Conservation (phyloP, 495 filamentous ascomycete genomes). For the Trichoderma reesei region DNA sequence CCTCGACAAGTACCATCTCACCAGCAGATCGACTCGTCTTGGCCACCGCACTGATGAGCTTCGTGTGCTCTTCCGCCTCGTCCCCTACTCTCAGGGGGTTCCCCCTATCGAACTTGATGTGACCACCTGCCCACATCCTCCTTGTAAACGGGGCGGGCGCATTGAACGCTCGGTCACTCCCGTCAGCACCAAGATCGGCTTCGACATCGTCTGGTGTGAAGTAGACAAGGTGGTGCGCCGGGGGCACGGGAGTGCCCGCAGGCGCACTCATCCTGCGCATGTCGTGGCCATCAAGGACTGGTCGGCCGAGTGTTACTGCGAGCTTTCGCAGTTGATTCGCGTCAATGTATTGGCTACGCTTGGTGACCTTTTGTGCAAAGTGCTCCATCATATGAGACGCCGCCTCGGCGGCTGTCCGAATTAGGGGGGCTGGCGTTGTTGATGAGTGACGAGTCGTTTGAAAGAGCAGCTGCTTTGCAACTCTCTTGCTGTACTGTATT, state of each 20-base stretch:
- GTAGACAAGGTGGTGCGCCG: slow-evolving; percentile 51
- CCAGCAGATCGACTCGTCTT: slow-evolving; percentile 46
- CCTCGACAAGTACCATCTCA: slow-evolving; percentile 56
- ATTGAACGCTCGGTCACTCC: slow-evolving; percentile 51
- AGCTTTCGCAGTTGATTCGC: slow-evolving; percentile 50
- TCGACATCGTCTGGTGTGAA: slow-evolving; percentile 48
- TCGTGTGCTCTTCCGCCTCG: slow-evolving; percentile 46
- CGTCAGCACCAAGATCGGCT: slow-evolving; percentile 45
- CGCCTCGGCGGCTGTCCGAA: background rate
- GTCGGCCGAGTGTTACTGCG: slow-evolving; percentile 41
- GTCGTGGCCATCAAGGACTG: slow-evolving; percentile 19
- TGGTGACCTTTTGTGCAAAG: slow-evolving; percentile 17
- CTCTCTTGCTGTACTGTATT: background rate
- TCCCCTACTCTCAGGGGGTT: slow-evolving; percentile 33
- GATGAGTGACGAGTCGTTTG: background rate
- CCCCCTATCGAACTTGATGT: slow-evolving; percentile 35
- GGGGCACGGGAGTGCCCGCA: slow-evolving; percentile 38
- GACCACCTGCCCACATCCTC: slow-evolving; percentile 62
- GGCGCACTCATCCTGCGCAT: slow-evolving; percentile 20
- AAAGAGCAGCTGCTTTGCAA: background rate
- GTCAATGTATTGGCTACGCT: slow-evolving; percentile 40
- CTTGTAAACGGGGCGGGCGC: slow-evolving; percentile 49
- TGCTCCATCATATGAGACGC: background rate
- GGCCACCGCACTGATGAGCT: slow-evolving; percentile 38
- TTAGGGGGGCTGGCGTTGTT: background rate